Conservation (phyloP, 257 asterid genomes). For the Jasminum sambac region DNA sequence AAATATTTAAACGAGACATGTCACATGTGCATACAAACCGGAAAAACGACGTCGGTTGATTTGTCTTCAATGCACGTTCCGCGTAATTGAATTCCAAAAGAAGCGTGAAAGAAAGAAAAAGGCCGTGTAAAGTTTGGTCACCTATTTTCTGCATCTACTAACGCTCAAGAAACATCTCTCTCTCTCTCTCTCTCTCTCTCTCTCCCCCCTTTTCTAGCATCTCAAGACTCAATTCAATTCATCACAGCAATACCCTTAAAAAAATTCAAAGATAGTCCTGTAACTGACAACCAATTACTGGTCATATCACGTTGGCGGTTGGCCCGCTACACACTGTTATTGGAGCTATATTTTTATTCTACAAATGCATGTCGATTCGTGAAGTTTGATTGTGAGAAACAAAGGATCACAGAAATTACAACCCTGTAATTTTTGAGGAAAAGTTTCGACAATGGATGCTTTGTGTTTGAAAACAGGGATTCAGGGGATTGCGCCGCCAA, state of each 20-base stretch:
- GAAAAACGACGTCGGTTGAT: not conserved
- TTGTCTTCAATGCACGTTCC: not conserved
- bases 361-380: not conserved
- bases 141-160: slow-evolving; percentile 11
- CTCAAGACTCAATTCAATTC: not conserved
- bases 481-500: slow-evolving; percentile 57
- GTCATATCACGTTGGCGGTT: not conserved
- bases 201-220: no score
- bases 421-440: not conserved
- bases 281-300: not conserved
- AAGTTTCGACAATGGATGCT: slow-evolving; percentile 54
- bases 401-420: not conserved
- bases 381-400: not conserved
- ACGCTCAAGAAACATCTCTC: not conserved
- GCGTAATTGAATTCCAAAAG: not conserved
- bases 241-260: not conserved
- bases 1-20: not conserved
- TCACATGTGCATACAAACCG: not conserved
- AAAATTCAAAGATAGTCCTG: slow-evolving; percentile 3
- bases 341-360: not conserved
- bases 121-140: slow-evolving; percentile 22
- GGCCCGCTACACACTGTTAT: not conserved
- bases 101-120: not conserved
- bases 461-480: slow-evolving; percentile 74
- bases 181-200: not conserved